These are phyloP conservation scores for Bipolaris victoriae DNA, from an alignment of 2,329 filamentous ascomycete genomes.

Conservation along the genomic window DNA sequence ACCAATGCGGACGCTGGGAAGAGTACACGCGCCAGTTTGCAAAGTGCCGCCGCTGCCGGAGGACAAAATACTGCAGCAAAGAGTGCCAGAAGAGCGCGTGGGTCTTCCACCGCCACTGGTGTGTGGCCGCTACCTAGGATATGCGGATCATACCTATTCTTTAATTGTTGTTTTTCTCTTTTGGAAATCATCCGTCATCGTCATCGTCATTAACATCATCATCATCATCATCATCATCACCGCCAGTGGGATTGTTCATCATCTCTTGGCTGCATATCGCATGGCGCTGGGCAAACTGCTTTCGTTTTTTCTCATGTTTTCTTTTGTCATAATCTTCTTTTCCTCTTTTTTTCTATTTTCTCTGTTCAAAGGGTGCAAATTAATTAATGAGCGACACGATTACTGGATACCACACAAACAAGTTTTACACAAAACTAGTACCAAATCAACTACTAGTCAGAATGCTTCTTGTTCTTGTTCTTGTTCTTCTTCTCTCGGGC, in stretches of 20 bases:
- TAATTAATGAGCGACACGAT: constrained; percentile 51
- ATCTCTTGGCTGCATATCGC: constrained; percentile 51
- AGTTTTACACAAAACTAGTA: constrained; percentile 2
- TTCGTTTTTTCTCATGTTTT: not conserved
- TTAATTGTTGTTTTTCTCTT: constrained; percentile 24
- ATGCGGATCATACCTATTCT: constrained; percentile 24
- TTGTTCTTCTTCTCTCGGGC: constrained; percentile 12
- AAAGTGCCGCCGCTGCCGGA: constrained; percentile 92
- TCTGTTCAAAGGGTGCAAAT: constrained; percentile 37
- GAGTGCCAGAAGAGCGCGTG: constrained; percentile 99
- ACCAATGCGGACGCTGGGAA: constrained; percentile 98
- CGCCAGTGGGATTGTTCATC: constrained; percentile 33
- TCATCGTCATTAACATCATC: not conserved
- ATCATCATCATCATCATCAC: constrained; percentile 26
- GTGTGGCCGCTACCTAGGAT: constrained; percentile 70
- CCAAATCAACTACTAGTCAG: constrained; percentile 23
- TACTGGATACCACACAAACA: constrained; percentile 42
- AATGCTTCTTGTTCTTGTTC: constrained; percentile 32
- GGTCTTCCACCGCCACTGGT: constrained; percentile 99
- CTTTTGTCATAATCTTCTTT: constrained; percentile 33
- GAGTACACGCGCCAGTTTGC: constrained; percentile 96
- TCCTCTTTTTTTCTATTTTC: not conserved
- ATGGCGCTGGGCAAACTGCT: constrained; percentile 43
- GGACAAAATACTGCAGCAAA: constrained; percentile 99
- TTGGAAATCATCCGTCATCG: constrained; percentile 21